Evolutionary conservation across 2,329 filamentous ascomycete genomes (phyloP), one percentile per base, ranked within the genome.

Genomic region (Helicocarpus griseus): DNA sequence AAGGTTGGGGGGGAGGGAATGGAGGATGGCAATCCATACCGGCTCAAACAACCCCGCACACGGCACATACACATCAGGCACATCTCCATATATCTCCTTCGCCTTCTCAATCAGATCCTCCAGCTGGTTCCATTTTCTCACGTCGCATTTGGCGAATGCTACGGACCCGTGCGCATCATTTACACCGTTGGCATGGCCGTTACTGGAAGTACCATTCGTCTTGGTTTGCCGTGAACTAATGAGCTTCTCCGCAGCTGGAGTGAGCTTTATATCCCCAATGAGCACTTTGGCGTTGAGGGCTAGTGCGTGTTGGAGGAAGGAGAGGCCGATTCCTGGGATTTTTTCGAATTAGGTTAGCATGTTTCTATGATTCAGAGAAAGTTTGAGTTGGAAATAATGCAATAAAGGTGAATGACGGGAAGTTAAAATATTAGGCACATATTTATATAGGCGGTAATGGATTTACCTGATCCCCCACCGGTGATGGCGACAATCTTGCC

Each of bases 11-110:
- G 5, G 43, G 31, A 14, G 47, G 36, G 50, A 39, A 14, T 11
- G 31, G 33, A 35, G 19, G 33, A 21, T 41, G 21, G 26, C 46
- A 51, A 38, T 29, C 51, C 53, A 31, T 55, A 64, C 60, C 4
- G 66, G 66, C 50, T 71, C 69, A 53, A 70, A 70, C n/a, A 70
- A 56, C 19, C 66, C 69, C 3, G 69, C 68, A 28, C 62, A 63
- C 6, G 69, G 59, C 19, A 68, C 57, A 55, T 66, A 71, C 21
- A 70, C 58, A 54, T 71, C 67, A 9, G 69, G 66, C 6, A 68
- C 59, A 46, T 60, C 61, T n/a, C 56, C 60, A 56, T 61, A 69
- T 54, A 53, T 52, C 50, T 56, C 48, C 51, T 52, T 49, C 6
- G 59, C 63, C 28, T 55, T 55, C 22, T 40, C 55, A 41, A 57